Base-by-base conservation (phyloP, 306 rosid species). In the Cucumis melo region DNA sequence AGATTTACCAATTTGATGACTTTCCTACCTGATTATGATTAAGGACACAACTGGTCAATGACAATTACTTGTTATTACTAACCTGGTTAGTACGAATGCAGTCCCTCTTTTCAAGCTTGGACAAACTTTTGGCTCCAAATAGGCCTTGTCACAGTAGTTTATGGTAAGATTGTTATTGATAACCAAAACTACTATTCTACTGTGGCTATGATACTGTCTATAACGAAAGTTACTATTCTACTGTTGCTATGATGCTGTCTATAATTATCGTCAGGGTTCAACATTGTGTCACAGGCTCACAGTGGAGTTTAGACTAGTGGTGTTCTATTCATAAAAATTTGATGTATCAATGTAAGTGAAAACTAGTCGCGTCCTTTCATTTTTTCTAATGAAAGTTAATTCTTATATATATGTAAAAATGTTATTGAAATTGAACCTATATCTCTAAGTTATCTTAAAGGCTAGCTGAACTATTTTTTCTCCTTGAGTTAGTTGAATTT, bases 111-210 rank as follows among this genome's bases (percentile, higher is more conserved):
- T 90, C 88, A 78, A 90, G 89, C 82, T 75, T 91, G 93, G 97
- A 93, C 81, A 90, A 86, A 81, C 91, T 91, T 85, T 74, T 93
- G 83, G 92, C 92, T 42, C 97, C 94, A 60, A 79, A 93, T 82
- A 85, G 78, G 60, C 97, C 97, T 32, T 93, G 98, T 79, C 96
- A 93, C 75, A 80, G 90, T 85, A 83, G 96, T 89, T 90, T 93
- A 85, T 93, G 97, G 97, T 91, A 88, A 89, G 91, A 79, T 71
- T 73, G 62, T 70, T 70, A 53, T 14, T 63, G 29, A 59, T 23
- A 68, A 55, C 54, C 17, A 34, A 50, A 38, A 60, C 46, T 7
- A 1, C 39, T 60, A 10, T 23, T 60, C n/a, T 60, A 14, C 66
- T 60, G 65, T 60, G 36, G 36, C 36, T 32, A 32, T 32, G 36